Conservation (phyloP, 371 early-diverging fungal species). For the Actinomortierella wolfii region DNA sequence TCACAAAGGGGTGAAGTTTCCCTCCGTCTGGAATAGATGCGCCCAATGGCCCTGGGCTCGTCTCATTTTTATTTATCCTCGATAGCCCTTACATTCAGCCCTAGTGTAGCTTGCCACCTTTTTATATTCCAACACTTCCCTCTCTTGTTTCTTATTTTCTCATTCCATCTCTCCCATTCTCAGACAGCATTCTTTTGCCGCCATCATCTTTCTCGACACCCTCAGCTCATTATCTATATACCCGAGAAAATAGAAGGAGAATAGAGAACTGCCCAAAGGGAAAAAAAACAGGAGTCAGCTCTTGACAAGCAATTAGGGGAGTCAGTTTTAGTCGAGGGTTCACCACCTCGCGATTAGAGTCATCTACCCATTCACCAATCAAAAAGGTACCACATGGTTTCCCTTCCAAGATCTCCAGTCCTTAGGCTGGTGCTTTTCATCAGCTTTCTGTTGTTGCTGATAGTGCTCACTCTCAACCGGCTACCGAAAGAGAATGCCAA, state of each 20-base stretch:
- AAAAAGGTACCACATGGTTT: conserved; percentile 14
- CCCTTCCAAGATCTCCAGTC: conserved; percentile 28
- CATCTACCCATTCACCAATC: background rate
- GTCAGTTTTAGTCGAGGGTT: background rate
- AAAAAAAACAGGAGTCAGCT: background rate
- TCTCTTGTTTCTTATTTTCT: conserved; percentile 12
- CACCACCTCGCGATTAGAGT: background rate
- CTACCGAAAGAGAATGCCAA: too few relatives aligned
- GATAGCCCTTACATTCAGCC: background rate
- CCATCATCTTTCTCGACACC: background rate
- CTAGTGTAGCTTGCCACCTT: background rate
- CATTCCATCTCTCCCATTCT: conserved; percentile 6
- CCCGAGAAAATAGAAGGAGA: background rate
- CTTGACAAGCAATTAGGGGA: background rate
- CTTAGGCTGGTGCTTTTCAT: conserved; percentile 14
- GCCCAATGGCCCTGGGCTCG: background rate
- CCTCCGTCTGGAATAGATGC: background rate
- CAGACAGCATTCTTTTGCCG: too few relatives aligned
- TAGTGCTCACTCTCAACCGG: conserved; percentile 8
- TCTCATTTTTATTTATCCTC: background rate
- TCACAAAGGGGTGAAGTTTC: conserved; percentile 14
- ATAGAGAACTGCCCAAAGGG: too few relatives aligned
- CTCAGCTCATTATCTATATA: background rate
- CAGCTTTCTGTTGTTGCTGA: conserved; percentile 8
- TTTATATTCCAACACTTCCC: conserved; percentile 11